Conservation (phyloP, 2,329 filamentous ascomycete species). For the Leptographium procerum region DNA sequence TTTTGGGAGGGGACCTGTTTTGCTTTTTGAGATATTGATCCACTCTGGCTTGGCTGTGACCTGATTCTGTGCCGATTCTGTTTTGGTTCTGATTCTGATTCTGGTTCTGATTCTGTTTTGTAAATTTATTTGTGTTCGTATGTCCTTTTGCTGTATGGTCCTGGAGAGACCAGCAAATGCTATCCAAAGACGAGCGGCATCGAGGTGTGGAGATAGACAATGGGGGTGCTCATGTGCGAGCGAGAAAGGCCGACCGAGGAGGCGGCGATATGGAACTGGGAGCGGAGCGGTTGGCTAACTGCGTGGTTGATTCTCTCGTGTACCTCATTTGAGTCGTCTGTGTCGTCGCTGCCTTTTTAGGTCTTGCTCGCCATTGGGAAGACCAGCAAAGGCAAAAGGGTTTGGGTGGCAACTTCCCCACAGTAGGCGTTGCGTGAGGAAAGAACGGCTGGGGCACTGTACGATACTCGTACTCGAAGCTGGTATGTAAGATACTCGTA, state of each 20-base stretch:
- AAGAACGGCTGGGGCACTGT: neutral
- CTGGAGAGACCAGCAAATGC: conserved; percentile 32
- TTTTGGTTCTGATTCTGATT: neutral
- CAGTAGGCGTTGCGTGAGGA: neutral
- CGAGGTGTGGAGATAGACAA: conserved; percentile 11
- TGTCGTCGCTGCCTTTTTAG: no score
- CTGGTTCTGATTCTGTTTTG: neutral
- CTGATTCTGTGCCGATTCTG: neutral
- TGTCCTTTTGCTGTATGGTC: conserved; percentile 18
- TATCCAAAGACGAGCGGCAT: conserved; percentile 25
- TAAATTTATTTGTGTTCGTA: neutral
- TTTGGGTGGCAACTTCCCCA: conserved; percentile 1
- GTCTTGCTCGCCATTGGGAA: neutral
- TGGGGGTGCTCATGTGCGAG: conserved; percentile 6
- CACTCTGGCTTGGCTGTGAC: neutral
- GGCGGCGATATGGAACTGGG: neutral
- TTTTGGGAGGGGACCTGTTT: neutral
- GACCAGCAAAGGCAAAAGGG: neutral
- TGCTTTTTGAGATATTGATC: neutral
- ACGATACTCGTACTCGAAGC: no score
- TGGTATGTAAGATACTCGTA: no score
- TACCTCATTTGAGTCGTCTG: neutral
- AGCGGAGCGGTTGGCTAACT: neutral
- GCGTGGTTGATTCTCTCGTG: neutral
- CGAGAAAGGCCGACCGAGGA: neutral